These are phyloP conservation scores for Panicum hallii DNA, from an alignment of 202 grass and related monocot species.

Conservation along the genomic window DNA sequence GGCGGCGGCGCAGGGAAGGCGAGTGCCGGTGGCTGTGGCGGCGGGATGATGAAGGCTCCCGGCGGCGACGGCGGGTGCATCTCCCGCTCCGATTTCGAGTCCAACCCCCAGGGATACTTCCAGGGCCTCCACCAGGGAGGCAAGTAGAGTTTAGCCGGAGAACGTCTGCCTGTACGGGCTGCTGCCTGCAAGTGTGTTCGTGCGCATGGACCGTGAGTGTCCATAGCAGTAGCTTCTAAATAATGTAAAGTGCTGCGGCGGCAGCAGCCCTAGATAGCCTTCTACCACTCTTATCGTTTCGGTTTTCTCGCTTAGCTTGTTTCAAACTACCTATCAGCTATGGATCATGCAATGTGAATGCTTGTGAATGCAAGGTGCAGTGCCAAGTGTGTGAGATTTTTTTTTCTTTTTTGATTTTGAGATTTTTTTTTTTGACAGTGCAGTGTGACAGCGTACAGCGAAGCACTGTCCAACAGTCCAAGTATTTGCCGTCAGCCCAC, in stretches of 20 bases:
- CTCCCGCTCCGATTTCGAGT: constrained; percentile 37
- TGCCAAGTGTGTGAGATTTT: too few species aligned
- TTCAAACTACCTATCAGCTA: too few species aligned
- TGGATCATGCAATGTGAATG: too few species aligned
- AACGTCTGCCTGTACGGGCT: neutral
- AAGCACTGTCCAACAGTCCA: too few species aligned
- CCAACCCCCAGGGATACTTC: constrained; percentile 47
- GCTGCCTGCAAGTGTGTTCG: neutral
- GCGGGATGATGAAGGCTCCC: constrained; percentile 26
- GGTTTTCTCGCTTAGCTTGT: too few species aligned
- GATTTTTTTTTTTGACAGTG: too few species aligned
- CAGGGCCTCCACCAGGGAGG: constrained; percentile 35
- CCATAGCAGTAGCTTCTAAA: neutral
- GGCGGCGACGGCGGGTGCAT: constrained; percentile 14
- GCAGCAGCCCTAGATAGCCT: neutral
- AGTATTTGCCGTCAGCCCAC: too few species aligned
- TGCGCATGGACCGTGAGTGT: neutral
- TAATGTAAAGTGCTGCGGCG: constrained; percentile 7
- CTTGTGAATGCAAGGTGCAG: too few species aligned
- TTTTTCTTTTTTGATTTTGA: too few species aligned
- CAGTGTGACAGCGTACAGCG: too few species aligned
- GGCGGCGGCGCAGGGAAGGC: constrained; percentile 4
- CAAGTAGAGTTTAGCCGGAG: constrained; percentile 27
- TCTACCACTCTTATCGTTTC: too few species aligned
- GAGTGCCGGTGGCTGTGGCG: neutral